A percentile compares a stretch with the other conserved stretches of the same genome.
Conservation (phyloP, 352 stramenopile genomes). For the Peronospora belbahrii region DNA sequence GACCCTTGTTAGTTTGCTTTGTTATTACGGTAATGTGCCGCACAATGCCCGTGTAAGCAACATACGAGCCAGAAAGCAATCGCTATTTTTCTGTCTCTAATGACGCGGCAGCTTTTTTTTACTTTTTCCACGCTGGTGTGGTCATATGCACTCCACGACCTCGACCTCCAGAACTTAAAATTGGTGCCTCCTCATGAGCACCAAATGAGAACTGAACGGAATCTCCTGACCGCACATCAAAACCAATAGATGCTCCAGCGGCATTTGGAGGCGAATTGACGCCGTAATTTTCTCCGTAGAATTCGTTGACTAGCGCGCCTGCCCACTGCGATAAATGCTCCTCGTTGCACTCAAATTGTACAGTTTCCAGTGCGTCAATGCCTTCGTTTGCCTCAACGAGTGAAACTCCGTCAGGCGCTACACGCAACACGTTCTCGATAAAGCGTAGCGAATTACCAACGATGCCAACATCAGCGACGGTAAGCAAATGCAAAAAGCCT, state of each 20-base stretch:
- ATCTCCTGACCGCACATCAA: constrained; percentile 10
- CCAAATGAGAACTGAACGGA: constrained; percentile 19
- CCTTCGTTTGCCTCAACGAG: constrained; percentile 55
- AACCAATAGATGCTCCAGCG: background rate
- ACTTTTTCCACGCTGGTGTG: constrained; percentile 13
- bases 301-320: constrained; percentile 69
- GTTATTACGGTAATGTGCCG: background rate
- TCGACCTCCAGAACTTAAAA: constrained; percentile 28
- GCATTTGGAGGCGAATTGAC: constrained; percentile 51
- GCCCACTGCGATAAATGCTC: constrained; percentile 57
- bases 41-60: background rate
- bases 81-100: background rate
- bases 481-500: constrained; percentile 49
- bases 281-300: constrained; percentile 79
- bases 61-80: background rate
- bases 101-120: background rate
- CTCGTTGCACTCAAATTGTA: constrained; percentile 62
- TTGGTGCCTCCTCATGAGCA: constrained; percentile 4
- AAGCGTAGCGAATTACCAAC: constrained; percentile 74
- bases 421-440: constrained; percentile 68
- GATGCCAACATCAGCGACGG: constrained; percentile 50
- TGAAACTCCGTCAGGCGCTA: constrained; percentile 43
- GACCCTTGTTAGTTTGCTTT: no score
- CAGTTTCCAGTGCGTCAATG: constrained; percentile 70
- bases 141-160: constrained; percentile 28